Evolutionary conservation across 1,284 basidiomycete species (phyloP), one percentile per base, ranked within the genome.

Genomic region (Anthracocystis panici-leucophaei): DNA sequence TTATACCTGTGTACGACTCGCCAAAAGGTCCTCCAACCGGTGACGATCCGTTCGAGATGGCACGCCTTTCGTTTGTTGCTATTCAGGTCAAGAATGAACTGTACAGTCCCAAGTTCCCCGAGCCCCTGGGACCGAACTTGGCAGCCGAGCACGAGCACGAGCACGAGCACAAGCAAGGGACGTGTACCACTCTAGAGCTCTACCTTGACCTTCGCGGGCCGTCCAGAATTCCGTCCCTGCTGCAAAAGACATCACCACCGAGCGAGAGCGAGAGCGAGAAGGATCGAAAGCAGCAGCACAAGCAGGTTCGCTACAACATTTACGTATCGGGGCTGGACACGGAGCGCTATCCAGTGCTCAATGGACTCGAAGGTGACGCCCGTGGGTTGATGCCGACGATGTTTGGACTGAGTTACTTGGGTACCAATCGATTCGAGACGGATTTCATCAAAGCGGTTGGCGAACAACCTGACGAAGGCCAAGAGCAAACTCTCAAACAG

Each of bases 61-160:
- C 9, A 3, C 45, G 12, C 3, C 25, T 48, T 2, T 48, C 45
- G 7, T 48, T 27, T 25, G 45, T 48, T 48, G 45, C 45, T 11
- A 48, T 48, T 48, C 45, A 48, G 45, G 45, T 48, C 45, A 48
- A 48, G 23, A 48, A 48, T 27, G 14, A 16, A 16, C 21, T 48
- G 4, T 25, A 48, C 14, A 16, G 23, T 21, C 45, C 45, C 23
- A 25, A 27, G 3, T 48, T 48, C 9, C 45, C 21, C 20, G 23
- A 25, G n/a, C 14, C 23, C 10, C 23, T 48, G 45, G 45, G 45
- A 25, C 45, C 45, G 12, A 16, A 27, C 45, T 16, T 48, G 25
- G 23, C 21, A 48, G 21, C 14, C 23, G 25, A 6, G 23, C 4
- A 16, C 21, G 23, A 5, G 4, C 5, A 48, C 5, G 5, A 11